Percentiles rank a stretch among this genome's conserved stretches.
Evolutionary conservation across 306 rosid genomes (phyloP).

Genomic region (Vigna nakashimae): DNA sequence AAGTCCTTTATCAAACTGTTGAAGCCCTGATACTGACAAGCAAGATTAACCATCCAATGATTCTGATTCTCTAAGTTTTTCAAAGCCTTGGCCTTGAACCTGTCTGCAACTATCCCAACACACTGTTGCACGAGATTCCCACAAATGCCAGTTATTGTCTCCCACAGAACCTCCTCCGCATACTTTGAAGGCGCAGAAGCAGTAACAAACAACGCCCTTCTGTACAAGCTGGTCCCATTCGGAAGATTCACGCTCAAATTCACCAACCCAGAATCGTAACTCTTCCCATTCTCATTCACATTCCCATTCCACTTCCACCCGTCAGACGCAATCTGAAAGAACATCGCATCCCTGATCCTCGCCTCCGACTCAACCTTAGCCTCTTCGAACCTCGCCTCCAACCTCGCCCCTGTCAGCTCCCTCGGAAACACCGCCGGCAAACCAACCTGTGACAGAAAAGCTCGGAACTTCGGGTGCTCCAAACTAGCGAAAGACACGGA

Average conservation of each 20-base stretch:
- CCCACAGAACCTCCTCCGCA: conserved; percentile 91
- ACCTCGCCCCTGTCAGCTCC: conserved; percentile 63
- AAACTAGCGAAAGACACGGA: conserved; percentile 79
- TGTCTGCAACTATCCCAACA: conserved; percentile 95
- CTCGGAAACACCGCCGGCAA: conserved; percentile 66
- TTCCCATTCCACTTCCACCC: conserved; percentile 76
- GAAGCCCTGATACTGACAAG: conserved; percentile 87
- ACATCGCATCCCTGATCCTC: conserved; percentile 86
- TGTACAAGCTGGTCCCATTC: conserved; percentile 88
- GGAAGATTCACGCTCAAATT: conserved; percentile 86
- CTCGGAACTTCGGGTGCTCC: conserved; percentile 85
- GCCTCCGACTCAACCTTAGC: conserved; percentile 81
- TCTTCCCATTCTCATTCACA: conserved; percentile 43
- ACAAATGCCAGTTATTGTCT: conserved; percentile 84
- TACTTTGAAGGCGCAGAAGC: conserved; percentile 76
- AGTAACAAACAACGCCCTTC: conserved; percentile 72
- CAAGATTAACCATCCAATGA: conserved; percentile 93
- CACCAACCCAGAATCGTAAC: conserved; percentile 62
- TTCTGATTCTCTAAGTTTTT: conserved; percentile 80
- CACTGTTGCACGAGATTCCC: conserved; percentile 77
- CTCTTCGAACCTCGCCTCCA: conserved; percentile 74
- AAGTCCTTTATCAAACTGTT: conserved; percentile 76
- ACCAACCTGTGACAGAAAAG: conserved; percentile 83
- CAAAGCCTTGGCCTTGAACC: conserved; percentile 80
- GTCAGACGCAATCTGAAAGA: conserved; percentile 80